These are phyloP conservation scores for Diaporthe sp. DNA, from an alignment of 2,329 filamentous ascomycete genomes.

Conservation along the genomic window DNA sequence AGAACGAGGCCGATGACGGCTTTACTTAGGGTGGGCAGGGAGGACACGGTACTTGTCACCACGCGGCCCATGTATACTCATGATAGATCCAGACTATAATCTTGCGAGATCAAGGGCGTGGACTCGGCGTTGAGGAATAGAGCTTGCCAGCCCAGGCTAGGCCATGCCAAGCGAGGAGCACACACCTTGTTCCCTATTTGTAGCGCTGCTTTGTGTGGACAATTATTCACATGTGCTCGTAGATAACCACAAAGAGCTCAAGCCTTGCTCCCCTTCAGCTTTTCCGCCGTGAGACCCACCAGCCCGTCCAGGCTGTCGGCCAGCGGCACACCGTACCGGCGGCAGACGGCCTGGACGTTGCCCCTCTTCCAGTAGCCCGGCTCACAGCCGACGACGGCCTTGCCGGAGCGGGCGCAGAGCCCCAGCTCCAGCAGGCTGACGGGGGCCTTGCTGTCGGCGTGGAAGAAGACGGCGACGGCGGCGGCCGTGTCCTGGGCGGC, in stretches of 20 bases:
- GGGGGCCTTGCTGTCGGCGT: constrained; percentile 64
- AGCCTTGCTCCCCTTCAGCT: constrained; percentile 18
- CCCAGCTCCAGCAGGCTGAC: constrained; percentile 74
- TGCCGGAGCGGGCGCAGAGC: constrained; percentile 58
- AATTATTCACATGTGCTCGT: neutral
- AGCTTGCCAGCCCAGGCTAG: neutral
- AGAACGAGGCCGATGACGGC: constrained; percentile 44
- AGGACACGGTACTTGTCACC: neutral
- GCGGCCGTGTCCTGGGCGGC: constrained; percentile 65
- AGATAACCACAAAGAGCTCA: neutral
- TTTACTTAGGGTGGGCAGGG: constrained; percentile 44
- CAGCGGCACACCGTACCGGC: constrained; percentile 59
- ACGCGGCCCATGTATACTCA: constrained; percentile 34
- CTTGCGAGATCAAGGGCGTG: constrained; percentile 21
- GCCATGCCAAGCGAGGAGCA: neutral
- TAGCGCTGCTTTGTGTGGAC: neutral
- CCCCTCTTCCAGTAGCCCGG: constrained; percentile 69
- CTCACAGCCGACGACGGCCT: constrained; percentile 67
- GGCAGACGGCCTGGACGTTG: constrained; percentile 71
- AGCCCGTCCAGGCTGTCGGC: constrained; percentile 59
- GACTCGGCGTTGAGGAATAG: constrained; percentile 15
- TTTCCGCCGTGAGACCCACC: constrained; percentile 11
- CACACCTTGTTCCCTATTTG: neutral
- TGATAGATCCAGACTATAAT: constrained; percentile 38
- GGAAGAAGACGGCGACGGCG: constrained; percentile 70